Conservation (phyloP, 139 green algal genomes). For the Trebouxia sp. region DNA sequence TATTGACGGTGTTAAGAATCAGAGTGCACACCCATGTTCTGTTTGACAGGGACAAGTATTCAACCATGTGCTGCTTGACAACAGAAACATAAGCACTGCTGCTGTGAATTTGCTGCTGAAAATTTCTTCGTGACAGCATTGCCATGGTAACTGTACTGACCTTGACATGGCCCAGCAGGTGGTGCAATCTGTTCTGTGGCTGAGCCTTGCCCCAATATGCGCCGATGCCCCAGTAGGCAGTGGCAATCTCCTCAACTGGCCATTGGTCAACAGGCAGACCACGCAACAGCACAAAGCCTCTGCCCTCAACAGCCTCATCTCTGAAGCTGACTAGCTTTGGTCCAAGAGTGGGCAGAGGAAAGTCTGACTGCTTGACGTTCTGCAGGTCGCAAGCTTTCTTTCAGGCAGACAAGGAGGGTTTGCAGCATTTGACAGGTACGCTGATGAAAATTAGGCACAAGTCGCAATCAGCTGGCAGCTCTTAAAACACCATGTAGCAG, state of each 20-base stretch:
- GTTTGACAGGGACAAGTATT: neutral
- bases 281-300: slow-evolving; percentile 60
- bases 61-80: neutral
- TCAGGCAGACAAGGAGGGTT: neutral
- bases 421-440: neutral
- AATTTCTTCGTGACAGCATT: neutral
- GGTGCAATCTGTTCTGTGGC: slow-evolving; percentile 58
- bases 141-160: neutral
- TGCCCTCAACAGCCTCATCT: slow-evolving; percentile 47
- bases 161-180: slow-evolving; percentile 47
- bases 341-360: slow-evolving; percentile 54
- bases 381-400: slow-evolving; percentile 15
- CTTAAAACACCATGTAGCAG: no score
- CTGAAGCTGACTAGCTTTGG: slow-evolving; percentile 38
- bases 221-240: slow-evolving; percentile 56
- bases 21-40: neutral
- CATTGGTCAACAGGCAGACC: slow-evolving; percentile 55
- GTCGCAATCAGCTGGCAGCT: neutral
- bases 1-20: no score
- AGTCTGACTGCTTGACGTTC: slow-evolving; percentile 48
- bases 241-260: slow-evolving; percentile 39
- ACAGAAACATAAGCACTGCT: neutral
- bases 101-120: neutral
- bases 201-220: slow-evolving; percentile 53
- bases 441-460: neutral